Evolutionary conservation across 2,329 filamentous ascomycete species (phyloP), one percentile per base, ranked within the genome.

Genomic region (Aspergillus ibericus): DNA sequence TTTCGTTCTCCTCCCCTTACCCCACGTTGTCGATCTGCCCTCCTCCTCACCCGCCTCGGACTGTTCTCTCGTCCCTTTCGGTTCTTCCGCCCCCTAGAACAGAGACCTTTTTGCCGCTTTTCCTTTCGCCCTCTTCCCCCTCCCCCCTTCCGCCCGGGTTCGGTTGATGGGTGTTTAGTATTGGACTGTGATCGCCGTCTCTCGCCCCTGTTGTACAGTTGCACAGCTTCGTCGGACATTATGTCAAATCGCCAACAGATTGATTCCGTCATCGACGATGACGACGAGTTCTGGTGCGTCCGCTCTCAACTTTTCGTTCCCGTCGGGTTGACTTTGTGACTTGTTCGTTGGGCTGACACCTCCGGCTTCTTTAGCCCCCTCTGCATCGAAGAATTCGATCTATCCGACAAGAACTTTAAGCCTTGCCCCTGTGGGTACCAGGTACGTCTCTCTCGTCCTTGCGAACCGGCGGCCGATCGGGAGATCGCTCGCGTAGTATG

Each of bases 391-490:
- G 96, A 99, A 81, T 96, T 99, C 73, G 96, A 99, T 78, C 87
- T 99, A 52, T 96, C 92, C 42, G 95, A 99, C 82, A 91, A 92
- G 76, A 96, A 96, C 78, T 99, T 99, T 78, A 88, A 89, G 71
- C 95, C 95, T 66, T 99, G 95, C 81, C 93, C 93, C 58, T 99
- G 95, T 74, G 95, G 95, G 62, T 99, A 99, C 72, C 93, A 98
- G 86, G 93, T 97, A 85, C 63, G 83, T 35, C 16, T 32, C 42
- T 35, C 6, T n/a, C 32, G 25, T 51, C 56, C 13, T 27, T 6
- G 22, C 34, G 42, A 49, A 16, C 6, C n/a, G 16, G 42, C 52
- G 16, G 25, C 46, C 13, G 38, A 46, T 48, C 47, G 32, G 47
- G 15, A 32, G n/a, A 27, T 36, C 36, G 27, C 38, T 59, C 46